Evolutionary conservation across 1,284 basidiomycete genomes (phyloP).

Genomic region (Trametes polyzona): DNA sequence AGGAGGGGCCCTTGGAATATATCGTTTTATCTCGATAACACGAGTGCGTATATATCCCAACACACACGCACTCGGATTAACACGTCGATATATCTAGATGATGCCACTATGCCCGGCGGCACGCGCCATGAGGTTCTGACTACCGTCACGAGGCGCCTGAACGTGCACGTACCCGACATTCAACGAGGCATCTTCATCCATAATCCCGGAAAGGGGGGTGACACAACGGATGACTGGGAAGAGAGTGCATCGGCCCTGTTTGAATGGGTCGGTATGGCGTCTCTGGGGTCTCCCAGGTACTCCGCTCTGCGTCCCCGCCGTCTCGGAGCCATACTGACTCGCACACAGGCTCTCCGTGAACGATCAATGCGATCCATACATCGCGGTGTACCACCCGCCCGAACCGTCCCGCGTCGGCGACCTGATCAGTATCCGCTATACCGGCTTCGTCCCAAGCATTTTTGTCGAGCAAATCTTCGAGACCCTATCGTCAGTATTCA

Average conservation of each 20-base stretch:
- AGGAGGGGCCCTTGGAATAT: neutral
- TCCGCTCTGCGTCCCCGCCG: neutral
- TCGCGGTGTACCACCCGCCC: conserved; percentile 52
- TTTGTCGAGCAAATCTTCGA: conserved; percentile 58
- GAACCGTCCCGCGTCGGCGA: conserved; percentile 45
- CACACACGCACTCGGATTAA: too few relatives aligned
- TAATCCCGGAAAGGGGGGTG: conserved; percentile 28
- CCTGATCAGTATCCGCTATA: conserved; percentile 59
- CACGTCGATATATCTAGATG: too few relatives aligned
- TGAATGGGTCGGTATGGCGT: conserved; percentile 74
- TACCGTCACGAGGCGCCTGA: neutral
- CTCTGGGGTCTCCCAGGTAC: conserved; percentile 47
- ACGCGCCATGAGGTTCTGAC: neutral
- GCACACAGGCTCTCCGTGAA: conserved; percentile 39
- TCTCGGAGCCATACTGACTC: neutral
- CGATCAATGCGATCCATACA: conserved; percentile 49
- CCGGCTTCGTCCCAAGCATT: conserved; percentile 52
- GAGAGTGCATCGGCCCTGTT: conserved; percentile 50
- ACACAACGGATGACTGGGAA: conserved; percentile 52
- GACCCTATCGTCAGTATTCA: conserved; percentile 42
- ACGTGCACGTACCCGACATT: conserved; percentile 41
- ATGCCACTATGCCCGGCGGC: neutral
- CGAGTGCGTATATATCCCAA: neutral
- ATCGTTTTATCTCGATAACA: neutral
- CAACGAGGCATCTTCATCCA: conserved; percentile 24